Evolutionary conservation across 768 basidiomycete species (phyloP).

Genomic region (Amanita fuliginea): DNA sequence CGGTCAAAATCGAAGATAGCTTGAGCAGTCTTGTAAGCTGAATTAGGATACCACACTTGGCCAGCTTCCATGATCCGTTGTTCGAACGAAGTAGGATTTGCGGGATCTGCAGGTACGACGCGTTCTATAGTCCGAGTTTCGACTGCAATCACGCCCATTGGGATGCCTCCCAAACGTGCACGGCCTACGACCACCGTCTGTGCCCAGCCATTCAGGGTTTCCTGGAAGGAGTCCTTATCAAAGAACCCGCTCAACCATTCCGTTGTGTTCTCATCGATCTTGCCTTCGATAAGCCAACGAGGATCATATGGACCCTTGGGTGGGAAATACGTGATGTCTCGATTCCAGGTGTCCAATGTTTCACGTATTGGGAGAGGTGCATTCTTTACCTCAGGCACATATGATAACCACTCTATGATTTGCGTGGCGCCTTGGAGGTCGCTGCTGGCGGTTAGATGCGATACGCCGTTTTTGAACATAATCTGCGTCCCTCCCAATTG

Average conservation of each 20-base stretch:
- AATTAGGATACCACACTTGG: constrained; percentile 99
- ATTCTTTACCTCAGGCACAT: constrained; percentile 77
- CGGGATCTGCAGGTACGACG: constrained; percentile 93
- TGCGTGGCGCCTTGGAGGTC: constrained; percentile 93
- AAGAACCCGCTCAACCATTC: constrained; percentile 89
- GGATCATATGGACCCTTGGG: constrained; percentile 96
- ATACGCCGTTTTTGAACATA: constrained; percentile 99
- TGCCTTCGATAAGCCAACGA: constrained; percentile 96
- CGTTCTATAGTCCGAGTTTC: constrained; percentile 97
- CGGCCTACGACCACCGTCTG: constrained; percentile 98
- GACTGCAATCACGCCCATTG: constrained; percentile 95
- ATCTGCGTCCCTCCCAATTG: constrained; percentile 99
- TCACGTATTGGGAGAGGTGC: constrained; percentile 71
- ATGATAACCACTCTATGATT: constrained; percentile 92
- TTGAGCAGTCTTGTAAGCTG: constrained; percentile 98
- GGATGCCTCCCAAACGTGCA: constrained; percentile 92
- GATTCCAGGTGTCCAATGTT: constrained; percentile 77
- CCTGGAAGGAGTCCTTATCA: constrained; percentile 96
- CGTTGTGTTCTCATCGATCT: constrained; percentile 68
- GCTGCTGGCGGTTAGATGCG: constrained; percentile 89
- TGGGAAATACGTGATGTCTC: constrained; percentile 79
- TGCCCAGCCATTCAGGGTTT: constrained; percentile 97
- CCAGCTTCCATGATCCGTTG: constrained; percentile 99
- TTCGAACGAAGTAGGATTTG: constrained; percentile 93
- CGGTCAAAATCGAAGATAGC: constrained; percentile 99